Base-by-base conservation (phyloP, 371 early-diverging fungal species). In the Lichtheimia hyalospora region DNA sequence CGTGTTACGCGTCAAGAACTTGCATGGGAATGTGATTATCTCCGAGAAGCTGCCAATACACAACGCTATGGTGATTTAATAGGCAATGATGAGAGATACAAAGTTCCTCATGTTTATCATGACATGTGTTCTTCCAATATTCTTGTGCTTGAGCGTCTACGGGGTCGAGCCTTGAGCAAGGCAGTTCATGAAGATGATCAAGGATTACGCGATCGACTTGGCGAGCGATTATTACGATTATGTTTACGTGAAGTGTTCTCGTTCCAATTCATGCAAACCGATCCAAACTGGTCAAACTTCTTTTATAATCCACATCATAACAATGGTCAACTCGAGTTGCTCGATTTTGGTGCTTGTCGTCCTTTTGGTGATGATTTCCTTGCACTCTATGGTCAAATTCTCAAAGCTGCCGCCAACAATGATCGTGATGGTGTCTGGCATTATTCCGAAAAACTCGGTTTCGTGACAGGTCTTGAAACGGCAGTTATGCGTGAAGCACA, bases 241-340 rank as follows among this genome's bases (percentile, higher is more conserved):
- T 94, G 95, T 69, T 79, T 98, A 28, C 79, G 85, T 25, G 98
- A 97, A 68, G 79, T 98, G 43, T 97, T 97, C 69, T 86, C 85
- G 23, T 96, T 93, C 71, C 82, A 87, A 57, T 95, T 92, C 73
- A 97, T 98, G 98, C 98, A 98, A 73, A 98, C 98, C 12, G 98
- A 98, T 68, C 98, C 98, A 4, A 98, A 98, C 69, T 98, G 97
- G 97, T 86, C 94, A 56, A 98, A 98, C 72, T 98, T 98, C 67
- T 77, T 98, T 61, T 98, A 94, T 68, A 86, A 94, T 65, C 70
- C 67, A 14, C 42, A 43, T 5, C 81, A 81, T 15, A 43, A 43
- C 5, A 80, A 82, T 15, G 74, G 79, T 28, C 89, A 84, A 77
- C 79, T 97, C 50, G 88, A 89, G 24, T 66, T 98, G 64, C 68